A percentile compares a stretch with the other conserved stretches of the same genome.
phyloP scores from a whole-genome alignment of 2,329 filamentous ascomycete genomes.

The Aschersonia sp. region DNA sequence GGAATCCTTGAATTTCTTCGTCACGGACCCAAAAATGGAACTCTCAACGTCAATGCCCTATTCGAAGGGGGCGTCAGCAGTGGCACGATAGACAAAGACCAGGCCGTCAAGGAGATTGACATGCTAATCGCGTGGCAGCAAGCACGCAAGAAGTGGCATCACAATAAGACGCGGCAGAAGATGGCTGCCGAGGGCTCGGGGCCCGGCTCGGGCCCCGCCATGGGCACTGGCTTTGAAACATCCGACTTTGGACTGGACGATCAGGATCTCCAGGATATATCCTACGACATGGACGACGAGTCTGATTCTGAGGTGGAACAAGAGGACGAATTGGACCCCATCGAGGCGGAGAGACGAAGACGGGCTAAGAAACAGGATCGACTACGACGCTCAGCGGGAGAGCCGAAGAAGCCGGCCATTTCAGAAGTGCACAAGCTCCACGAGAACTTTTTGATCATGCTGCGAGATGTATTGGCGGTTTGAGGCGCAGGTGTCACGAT shows the following conservation, averaged over 20 bases:
- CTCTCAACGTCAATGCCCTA: constrained; percentile 85
- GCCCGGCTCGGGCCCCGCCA: constrained; percentile 33
- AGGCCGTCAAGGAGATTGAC: constrained; percentile 69
- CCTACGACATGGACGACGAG: constrained; percentile 56
- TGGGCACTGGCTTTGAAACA: constrained; percentile 52
- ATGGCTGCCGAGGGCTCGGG: constrained; percentile 70
- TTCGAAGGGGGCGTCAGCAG: constrained; percentile 66
- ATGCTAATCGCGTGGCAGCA: constrained; percentile 85
- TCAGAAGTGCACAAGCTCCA: constrained; percentile 65
- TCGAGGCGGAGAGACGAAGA: constrained; percentile 69
- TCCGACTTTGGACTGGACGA: constrained; percentile 83
- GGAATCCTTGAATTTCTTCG: constrained; percentile 86
- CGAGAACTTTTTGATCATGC: constrained; percentile 68
- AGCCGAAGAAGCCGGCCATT: constrained; percentile 70
- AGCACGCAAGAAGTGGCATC: constrained; percentile 92
- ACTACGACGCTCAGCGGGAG: constrained; percentile 65
- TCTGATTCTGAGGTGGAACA: constrained; percentile 57
- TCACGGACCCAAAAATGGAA: constrained; percentile 71
- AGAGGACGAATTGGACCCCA: constrained; percentile 72
- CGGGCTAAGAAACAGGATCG: constrained; percentile 66
- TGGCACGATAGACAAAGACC: constrained; percentile 52
- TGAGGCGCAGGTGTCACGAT: constrained; percentile 21
- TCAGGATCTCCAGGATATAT: constrained; percentile 75
- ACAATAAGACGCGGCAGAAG: constrained; percentile 95
- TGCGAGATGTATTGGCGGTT: constrained; percentile 66